Conservation (phyloP, 768 basidiomycete species). For the Suillus americanus region DNA sequence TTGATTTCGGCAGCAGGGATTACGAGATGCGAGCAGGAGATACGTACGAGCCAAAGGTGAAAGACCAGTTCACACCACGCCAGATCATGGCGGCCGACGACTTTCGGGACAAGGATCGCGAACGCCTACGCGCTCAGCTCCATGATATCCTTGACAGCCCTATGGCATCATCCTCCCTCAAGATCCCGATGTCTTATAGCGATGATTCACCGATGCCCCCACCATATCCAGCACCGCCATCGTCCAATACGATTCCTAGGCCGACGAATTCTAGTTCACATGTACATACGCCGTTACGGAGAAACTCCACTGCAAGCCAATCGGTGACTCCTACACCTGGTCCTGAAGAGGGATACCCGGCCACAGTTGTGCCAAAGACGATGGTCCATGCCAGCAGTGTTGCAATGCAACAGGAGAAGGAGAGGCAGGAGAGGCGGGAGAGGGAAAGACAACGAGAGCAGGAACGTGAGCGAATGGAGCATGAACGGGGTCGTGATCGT, state of each 20-base stretch:
- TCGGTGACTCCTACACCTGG: background rate
- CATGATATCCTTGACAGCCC: slow-evolving; percentile 48
- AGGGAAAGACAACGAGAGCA: slow-evolving; percentile 28
- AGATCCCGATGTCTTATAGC: slow-evolving; percentile 36
- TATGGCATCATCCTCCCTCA: slow-evolving; percentile 43
- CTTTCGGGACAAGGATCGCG: slow-evolving; percentile 28
- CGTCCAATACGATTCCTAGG: slow-evolving; percentile 18
- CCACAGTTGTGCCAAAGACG: slow-evolving; percentile 17
- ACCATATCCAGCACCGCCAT: slow-evolving; percentile 19
- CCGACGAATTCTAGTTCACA: slow-evolving; percentile 19
- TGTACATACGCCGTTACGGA: slow-evolving; percentile 6
- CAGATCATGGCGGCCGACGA: slow-evolving; percentile 25
- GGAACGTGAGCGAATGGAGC: slow-evolving; percentile 26
- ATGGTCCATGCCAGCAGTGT: slow-evolving; percentile 52
- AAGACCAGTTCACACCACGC: slow-evolving; percentile 25
- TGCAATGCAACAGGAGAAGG: slow-evolving; percentile 52
- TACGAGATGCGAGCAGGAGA: slow-evolving; percentile 23
- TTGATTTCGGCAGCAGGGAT: slow-evolving; percentile 21
- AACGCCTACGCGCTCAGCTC: slow-evolving; percentile 34
- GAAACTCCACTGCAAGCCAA: background rate
- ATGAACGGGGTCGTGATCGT: slow-evolving; percentile 13
- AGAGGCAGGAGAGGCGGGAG: slow-evolving; percentile 39
- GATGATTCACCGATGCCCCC: slow-evolving; percentile 26
- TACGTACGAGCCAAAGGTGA: slow-evolving; percentile 19
- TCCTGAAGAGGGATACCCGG: background rate